phyloP scores from a whole-genome alignment of 2,329 filamentous ascomycete genomes.

The Rutstroemia sydowiana region DNA sequence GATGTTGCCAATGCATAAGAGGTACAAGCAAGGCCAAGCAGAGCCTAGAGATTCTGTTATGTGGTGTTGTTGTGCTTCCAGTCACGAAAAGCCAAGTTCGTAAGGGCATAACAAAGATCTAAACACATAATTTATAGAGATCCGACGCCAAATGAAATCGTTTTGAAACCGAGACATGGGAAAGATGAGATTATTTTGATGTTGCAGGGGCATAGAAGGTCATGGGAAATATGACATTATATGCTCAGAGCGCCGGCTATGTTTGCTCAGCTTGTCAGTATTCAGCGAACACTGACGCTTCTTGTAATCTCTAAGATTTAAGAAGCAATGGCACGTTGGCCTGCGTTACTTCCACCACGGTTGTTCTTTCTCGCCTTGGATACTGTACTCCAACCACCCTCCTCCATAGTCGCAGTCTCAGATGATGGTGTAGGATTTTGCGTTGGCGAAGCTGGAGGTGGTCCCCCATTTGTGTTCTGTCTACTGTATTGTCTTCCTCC shows the following conservation, averaged over 20 bases:
- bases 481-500: conserved; percentile 18
- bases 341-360: conserved; percentile 27
- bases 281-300: conserved; percentile 3
- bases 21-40: background rate
- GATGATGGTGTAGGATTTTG: conserved; percentile 31
- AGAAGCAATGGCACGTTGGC: conserved; percentile 28
- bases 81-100: conserved; percentile 15
- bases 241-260: conserved; percentile 10
- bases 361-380: conserved; percentile 32
- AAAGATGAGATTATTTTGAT: background rate
- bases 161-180: conserved; percentile 4
- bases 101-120: conserved; percentile 21
- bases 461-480: conserved; percentile 34
- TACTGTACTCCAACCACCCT: conserved; percentile 61
- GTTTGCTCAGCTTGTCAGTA: conserved; percentile 10
- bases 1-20: conserved; percentile 11
- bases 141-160: conserved; percentile 20
- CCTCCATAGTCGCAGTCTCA: conserved; percentile 39
- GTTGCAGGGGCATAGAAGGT: conserved; percentile 2
- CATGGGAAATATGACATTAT: conserved; percentile 1
- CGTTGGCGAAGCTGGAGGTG: conserved; percentile 37
- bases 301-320: conserved; percentile 14
- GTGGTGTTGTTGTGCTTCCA: conserved; percentile 8
- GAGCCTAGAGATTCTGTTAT: background rate
- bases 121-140: conserved; percentile 24